Percentiles rank a stretch among this genome's conserved stretches.
Conservation (phyloP, 2,329 filamentous ascomycete species). For the Ceratocystiopsis minuta region DNA sequence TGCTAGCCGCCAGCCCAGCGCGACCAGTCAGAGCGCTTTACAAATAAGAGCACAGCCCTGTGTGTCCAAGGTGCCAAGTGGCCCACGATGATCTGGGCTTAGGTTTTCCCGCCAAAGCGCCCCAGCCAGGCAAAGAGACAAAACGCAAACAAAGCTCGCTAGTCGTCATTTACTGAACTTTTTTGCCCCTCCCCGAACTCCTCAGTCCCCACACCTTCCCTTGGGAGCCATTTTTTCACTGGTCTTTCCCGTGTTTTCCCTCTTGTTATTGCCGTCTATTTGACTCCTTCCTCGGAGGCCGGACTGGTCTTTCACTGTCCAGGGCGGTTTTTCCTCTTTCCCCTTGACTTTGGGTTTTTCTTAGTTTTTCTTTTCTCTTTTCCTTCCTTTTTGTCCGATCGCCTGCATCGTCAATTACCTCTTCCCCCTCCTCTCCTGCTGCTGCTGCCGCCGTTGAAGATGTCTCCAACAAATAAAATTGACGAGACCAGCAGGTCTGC, state of each 20-base stretch:
- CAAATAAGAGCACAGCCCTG: too few species aligned
- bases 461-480: slow-evolving; percentile 26
- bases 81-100: too few species aligned
- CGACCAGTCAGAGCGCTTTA: too few species aligned
- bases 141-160: neutral
- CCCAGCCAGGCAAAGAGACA: neutral
- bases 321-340: neutral
- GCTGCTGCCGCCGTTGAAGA: slow-evolving; percentile 2
- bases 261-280: slow-evolving; percentile 1
- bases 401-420: neutral
- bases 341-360: neutral
- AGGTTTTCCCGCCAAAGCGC: neutral
- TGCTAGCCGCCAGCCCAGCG: too few species aligned
- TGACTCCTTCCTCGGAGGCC: slow-evolving; percentile 1
- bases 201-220: slow-evolving; percentile 6
- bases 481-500: slow-evolving; percentile 35
- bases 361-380: too few species aligned
- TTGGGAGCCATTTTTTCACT: slow-evolving; percentile 6
- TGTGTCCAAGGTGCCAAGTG: too few species aligned
- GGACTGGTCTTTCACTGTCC: neutral
- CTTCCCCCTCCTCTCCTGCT: neutral
- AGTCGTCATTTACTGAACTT: slow-evolving; percentile 5
- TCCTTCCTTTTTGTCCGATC: neutral
- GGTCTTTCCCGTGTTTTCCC: slow-evolving; percentile 2
- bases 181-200: slow-evolving; percentile 7